Base-by-base conservation (phyloP, 2,329 filamentous ascomycete genomes). In the Aspergillus sp. region DNA sequence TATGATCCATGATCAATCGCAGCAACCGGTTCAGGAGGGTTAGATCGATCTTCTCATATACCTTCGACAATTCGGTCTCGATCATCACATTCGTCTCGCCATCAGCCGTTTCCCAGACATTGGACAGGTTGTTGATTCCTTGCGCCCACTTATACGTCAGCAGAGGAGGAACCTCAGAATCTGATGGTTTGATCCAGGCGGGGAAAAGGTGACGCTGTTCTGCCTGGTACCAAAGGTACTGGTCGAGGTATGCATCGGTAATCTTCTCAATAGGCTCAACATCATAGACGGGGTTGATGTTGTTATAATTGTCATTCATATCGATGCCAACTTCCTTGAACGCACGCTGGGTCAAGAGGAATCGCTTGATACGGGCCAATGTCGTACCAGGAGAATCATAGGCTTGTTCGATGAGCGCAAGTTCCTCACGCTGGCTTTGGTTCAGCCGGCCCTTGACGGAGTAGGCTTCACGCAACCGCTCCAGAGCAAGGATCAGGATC, bases 251-350 rank as follows among this genome's bases (percentile, higher is more conserved):
- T 2, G 94, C 95, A 74, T 99, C 94, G 36, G 93, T 99, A 63
- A 99, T 99, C 78, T 99, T 99, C 78, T 99, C 94, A 54, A 99
- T 97, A 0, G 94, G 94, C 74, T 99, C 95, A 55, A 99, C 94
- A 62, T 99, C 94, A 69, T 99, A 99, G 1, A 99, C 94, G 0
- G 94, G 95, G 68, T 99, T 99, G 78, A 99, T 99, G 16, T 91
- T 93, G 79, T 87, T 97, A 77, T 99, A 99, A 68, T 99, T 99
- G 76, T 99, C 94, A 71, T 99, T 99, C 94, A 99, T 99, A 69
- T 99, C 94, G 61, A 99, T 99, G 50, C 93, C 94, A 42, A 99
- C 94, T 75, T 99, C 94, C 76, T 99, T 99, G 82, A 99, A 99
- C 1, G 95, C 94, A 71, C 94, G 86, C 70, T 99, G 94, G 0